Conservation (phyloP, 805 yeast genomes). For the Zygoascus flipseniorum region DNA sequence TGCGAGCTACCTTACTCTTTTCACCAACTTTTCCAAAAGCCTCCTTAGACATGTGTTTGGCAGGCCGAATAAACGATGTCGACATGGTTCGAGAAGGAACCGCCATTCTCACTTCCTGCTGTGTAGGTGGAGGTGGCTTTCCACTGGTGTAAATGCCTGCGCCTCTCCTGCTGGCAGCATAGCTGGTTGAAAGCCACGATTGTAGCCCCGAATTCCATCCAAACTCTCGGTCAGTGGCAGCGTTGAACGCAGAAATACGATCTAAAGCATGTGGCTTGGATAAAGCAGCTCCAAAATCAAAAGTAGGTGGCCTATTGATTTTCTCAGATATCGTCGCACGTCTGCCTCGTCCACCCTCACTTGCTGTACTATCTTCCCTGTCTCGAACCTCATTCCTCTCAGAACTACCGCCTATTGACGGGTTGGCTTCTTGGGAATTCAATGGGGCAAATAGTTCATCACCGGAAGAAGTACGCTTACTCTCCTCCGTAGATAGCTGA, state of each 20-base stretch:
- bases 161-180: conserved; percentile 6
- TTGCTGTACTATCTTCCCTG: background rate
- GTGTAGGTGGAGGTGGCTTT: conserved; percentile 21
- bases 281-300: conserved; percentile 27
- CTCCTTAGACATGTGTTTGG: conserved; percentile 13
- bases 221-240: conserved; percentile 24
- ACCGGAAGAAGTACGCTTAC: background rate
- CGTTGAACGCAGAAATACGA: conserved; percentile 22
- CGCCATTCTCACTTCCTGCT: conserved; percentile 10
- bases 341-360: background rate
- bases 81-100: conserved; percentile 15
- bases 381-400: background rate
- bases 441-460: background rate
- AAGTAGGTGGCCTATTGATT: conserved; percentile 25
- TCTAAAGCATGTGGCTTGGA: conserved; percentile 21
- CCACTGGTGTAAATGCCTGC: conserved; percentile 21
- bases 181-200: conserved; percentile 24
- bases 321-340: background rate
- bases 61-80: conserved; percentile 20
- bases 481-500: background rate
- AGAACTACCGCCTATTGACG: background rate
- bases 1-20: conserved; percentile 25
- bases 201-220: conserved; percentile 28
- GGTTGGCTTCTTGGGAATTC: background rate
- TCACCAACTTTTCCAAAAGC: conserved; percentile 25